These are phyloP conservation scores for Phialophora verrucosa DNA, from an alignment of 2,329 filamentous ascomycete genomes.

Conservation along the genomic window DNA sequence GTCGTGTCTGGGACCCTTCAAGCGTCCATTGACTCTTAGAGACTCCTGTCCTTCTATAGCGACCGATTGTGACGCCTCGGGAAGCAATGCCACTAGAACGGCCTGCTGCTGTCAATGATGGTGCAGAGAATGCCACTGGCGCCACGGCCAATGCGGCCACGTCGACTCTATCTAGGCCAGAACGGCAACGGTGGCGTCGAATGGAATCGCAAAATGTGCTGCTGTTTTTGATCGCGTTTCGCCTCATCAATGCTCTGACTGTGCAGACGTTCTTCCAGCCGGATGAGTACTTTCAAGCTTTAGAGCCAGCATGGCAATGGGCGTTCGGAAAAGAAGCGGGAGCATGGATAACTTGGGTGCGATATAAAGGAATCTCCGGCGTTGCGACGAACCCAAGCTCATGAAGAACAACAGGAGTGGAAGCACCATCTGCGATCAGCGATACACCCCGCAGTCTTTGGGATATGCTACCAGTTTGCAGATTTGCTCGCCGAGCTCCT, in stretches of 20 bases:
- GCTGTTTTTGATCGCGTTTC: slow-evolving; percentile 65
- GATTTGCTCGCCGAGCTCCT: slow-evolving; percentile 63
- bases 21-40: not conserved
- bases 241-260: slow-evolving; percentile 77
- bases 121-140: not conserved
- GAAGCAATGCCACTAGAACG: slow-evolving; percentile 17
- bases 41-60: not conserved
- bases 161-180: not conserved
- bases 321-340: slow-evolving; percentile 74
- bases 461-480: slow-evolving; percentile 70
- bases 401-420: slow-evolving; percentile 75
- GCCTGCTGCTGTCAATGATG: not conserved
- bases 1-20: not conserved
- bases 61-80: slow-evolving; percentile 1
- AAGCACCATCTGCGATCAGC: slow-evolving; percentile 83
- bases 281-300: slow-evolving; percentile 94
- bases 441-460: slow-evolving; percentile 87
- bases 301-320: slow-evolving; percentile 91
- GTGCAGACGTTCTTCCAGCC: slow-evolving; percentile 95
- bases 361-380: slow-evolving; percentile 41
- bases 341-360: slow-evolving; percentile 95
- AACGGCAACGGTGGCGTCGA: slow-evolving; percentile 5
- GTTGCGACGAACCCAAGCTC: slow-evolving; percentile 15
- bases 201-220: slow-evolving; percentile 41
- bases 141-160: not conserved